Conservation (phyloP, 768 basidiomycete species). For the Boletus vermiculosoides region DNA sequence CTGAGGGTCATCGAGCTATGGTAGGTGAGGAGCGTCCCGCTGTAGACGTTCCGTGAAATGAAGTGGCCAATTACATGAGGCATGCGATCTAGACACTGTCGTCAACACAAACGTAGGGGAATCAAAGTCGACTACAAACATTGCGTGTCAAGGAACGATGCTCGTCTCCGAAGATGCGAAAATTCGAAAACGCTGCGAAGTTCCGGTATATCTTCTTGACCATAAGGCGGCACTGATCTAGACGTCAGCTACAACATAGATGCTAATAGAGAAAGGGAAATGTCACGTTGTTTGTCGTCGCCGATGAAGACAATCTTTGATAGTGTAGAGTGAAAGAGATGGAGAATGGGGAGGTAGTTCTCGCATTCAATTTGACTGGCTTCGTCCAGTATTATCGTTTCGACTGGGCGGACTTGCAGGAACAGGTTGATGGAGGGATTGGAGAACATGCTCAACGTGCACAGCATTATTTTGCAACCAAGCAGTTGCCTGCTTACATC, state of each 20-base stretch:
- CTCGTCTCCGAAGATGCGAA: constrained; percentile 47
- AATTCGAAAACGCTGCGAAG: constrained; percentile 77
- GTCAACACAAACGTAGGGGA: not conserved
- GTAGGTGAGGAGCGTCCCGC: constrained; percentile 51
- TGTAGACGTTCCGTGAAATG: constrained; percentile 67
- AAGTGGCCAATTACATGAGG: constrained; percentile 70
- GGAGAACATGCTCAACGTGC: constrained; percentile 49
- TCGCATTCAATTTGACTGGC: constrained; percentile 46
- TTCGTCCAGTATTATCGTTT: constrained; percentile 45
- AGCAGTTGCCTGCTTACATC: constrained; percentile 26
- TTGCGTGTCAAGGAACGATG: constrained; percentile 65
- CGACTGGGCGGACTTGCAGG: constrained; percentile 32
- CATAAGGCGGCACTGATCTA: constrained; percentile 69
- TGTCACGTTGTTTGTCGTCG: constrained; percentile 38
- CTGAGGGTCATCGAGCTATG: constrained; percentile 43
- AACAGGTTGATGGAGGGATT: constrained; percentile 19
- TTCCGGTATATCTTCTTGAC: constrained; percentile 63
- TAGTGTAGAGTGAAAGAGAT: constrained; percentile 26
- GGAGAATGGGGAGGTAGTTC: constrained; percentile 39
- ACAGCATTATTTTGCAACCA: constrained; percentile 40
- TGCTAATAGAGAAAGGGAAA: not conserved
- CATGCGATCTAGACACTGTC: constrained; percentile 63
- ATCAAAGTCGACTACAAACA: constrained; percentile 44
- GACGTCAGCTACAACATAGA: not conserved
- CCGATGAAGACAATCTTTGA: constrained; percentile 40